Conservation (phyloP, 2,329 filamentous ascomycete species). For the Thelonectria rubi region DNA sequence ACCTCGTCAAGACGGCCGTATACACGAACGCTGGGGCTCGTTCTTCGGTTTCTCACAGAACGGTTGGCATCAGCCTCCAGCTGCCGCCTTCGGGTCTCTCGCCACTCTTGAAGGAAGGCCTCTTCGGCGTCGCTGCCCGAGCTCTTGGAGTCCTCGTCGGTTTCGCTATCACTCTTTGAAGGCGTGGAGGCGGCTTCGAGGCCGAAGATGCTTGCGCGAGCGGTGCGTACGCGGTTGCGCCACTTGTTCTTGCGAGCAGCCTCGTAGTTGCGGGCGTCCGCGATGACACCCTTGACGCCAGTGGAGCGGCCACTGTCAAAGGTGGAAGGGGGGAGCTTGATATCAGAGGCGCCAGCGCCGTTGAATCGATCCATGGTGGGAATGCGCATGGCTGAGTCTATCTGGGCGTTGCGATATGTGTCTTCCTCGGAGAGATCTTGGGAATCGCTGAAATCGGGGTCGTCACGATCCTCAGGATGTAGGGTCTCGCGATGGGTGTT, state of each 20-base stretch:
- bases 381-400: slow-evolving; percentile 73
- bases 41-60: slow-evolving; percentile 70
- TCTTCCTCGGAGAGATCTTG: slow-evolving; percentile 68
- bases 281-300: slow-evolving; percentile 87
- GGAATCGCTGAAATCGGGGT: slow-evolving; percentile 56
- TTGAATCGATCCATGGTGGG: slow-evolving; percentile 57
- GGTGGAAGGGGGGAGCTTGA: slow-evolving; percentile 69
- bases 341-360: slow-evolving; percentile 53
- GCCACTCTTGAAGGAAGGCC: slow-evolving; percentile 84
- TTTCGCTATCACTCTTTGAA: slow-evolving; percentile 56
- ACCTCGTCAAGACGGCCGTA: slow-evolving; percentile 86
- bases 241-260: slow-evolving; percentile 68
- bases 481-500: slow-evolving; percentile 56
- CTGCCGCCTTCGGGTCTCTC: slow-evolving; percentile 80
- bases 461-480: slow-evolving; percentile 69
- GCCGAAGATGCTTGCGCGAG: slow-evolving; percentile 65
- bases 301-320: slow-evolving; percentile 77
- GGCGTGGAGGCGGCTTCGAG: slow-evolving; percentile 43
- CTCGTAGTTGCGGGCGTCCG: slow-evolving; percentile 82
- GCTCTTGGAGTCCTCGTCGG: slow-evolving; percentile 54
- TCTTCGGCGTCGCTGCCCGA: slow-evolving; percentile 72
- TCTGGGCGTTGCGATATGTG: slow-evolving; percentile 60
- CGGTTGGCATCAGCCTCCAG: slow-evolving; percentile 69
- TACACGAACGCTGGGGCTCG: slow-evolving; percentile 78
- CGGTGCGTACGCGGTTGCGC: slow-evolving; percentile 61